phyloP scores from a whole-genome alignment of 305 asterid genomes.

The Ilex paraguariensis region DNA sequence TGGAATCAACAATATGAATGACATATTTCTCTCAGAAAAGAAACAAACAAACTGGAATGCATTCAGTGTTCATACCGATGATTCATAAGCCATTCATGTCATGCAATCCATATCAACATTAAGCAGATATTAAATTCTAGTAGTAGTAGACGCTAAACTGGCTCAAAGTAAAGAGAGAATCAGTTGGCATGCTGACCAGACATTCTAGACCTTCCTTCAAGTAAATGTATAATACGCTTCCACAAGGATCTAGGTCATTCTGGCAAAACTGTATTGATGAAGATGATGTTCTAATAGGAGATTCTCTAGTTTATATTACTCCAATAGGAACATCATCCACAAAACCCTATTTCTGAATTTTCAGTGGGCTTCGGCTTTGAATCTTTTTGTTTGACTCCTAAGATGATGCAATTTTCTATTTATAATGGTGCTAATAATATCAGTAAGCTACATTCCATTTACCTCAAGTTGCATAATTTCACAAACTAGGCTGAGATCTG shows the following conservation, averaged over 20 bases:
- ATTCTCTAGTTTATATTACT: conserved; percentile 1
- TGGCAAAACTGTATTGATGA: too few species aligned
- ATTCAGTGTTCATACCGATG: too few species aligned
- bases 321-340: background rate
- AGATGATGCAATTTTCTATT: background rate
- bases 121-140: too few species aligned
- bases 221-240: too few species aligned
- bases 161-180: too few species aligned
- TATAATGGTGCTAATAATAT: background rate
- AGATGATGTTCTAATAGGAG: too few species aligned
- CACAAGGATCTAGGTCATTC: too few species aligned
- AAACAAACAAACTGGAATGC: background rate
- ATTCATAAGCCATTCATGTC: too few species aligned
- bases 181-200: too few species aligned
- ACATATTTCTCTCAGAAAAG: background rate
- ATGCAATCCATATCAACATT: too few species aligned
- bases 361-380: background rate
- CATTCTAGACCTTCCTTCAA: too few species aligned
- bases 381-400: background rate
- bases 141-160: too few species aligned
- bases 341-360: background rate
- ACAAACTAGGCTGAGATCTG: conserved; percentile 85
- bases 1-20: background rate
- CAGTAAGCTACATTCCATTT: conserved; percentile 9
- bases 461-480: conserved; percentile 92